A percentile compares a stretch with the other conserved stretches of the same genome.
These are phyloP conservation scores for Skeletonema costatum DNA, from an alignment of 108 stramenopile genomes.

Conservation along the genomic window DNA sequence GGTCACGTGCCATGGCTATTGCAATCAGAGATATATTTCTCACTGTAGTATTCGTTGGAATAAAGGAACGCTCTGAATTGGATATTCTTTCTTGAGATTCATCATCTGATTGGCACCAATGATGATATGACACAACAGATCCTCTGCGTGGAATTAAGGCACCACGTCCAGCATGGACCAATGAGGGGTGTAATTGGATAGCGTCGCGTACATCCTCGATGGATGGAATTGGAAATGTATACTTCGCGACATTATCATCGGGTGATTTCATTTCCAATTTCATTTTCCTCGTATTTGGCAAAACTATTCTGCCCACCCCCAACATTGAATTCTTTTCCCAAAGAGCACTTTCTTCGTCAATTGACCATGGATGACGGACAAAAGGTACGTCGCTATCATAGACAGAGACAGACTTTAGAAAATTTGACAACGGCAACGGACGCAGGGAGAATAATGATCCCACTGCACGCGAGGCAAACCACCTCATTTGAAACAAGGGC, in stretches of 20 bases:
- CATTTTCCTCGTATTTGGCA: constrained; percentile 15
- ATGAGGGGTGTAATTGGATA: constrained; percentile 54
- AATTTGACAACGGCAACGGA: constrained; percentile 44
- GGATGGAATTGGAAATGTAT: constrained; percentile 55
- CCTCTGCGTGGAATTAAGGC: constrained; percentile 58
- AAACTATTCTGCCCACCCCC: constrained; percentile 29
- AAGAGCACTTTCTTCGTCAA: constrained; percentile 67
- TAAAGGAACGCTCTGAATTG: constrained; percentile 20
- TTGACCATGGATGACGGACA: constrained; percentile 75
- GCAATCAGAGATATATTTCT: constrained; percentile 73
- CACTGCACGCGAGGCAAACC: constrained; percentile 71
- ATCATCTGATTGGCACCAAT: constrained; percentile 27
- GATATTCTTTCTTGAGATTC: constrained; percentile 2
- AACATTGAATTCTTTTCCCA: constrained; percentile 36
- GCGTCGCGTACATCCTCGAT: constrained; percentile 41
- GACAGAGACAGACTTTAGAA: constrained; percentile 48
- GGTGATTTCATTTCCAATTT: constrained; percentile 6
- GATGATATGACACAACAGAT: constrained; percentile 40
- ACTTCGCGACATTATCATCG: constrained; percentile 15
- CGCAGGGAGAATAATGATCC: constrained; percentile 63
- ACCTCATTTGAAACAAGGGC: constrained; percentile 51
- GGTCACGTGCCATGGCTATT: constrained; percentile 71
- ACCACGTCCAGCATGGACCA: constrained; percentile 72
- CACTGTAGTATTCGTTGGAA: constrained; percentile 67
- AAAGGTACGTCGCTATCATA: constrained; percentile 67